phyloP scores from a whole-genome alignment of 768 basidiomycete species.

The Amanita phalloides region DNA sequence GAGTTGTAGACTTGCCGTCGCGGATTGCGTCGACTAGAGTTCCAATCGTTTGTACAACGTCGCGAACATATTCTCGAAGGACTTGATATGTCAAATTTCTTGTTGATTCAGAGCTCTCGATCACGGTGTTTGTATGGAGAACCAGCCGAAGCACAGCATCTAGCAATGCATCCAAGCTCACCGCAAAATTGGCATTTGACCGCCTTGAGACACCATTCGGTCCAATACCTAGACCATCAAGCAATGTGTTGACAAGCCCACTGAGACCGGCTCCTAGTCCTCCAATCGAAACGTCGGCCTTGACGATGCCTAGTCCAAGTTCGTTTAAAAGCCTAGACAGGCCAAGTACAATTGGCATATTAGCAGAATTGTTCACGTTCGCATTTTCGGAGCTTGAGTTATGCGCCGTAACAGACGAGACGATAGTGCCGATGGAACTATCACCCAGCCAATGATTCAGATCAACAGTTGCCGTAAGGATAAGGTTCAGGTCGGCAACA shows the following conservation, averaged over 20 bases:
- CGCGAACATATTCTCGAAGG: conserved; percentile 3
- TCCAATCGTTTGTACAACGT: conserved; percentile 8
- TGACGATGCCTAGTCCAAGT: conserved; percentile 12
- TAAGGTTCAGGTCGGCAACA: conserved; percentile 3
- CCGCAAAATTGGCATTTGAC: neutral
- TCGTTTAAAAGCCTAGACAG: conserved; percentile 13
- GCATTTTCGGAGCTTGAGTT: neutral
- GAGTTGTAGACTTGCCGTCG: conserved; percentile 4
- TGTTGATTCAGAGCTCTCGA: neutral
- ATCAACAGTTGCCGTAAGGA: conserved; percentile 7
- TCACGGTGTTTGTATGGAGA: conserved; percentile 1
- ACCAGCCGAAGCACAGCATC: conserved; percentile 4
- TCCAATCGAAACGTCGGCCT: conserved; percentile 10
- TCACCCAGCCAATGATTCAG: conserved; percentile 8
- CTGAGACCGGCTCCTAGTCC: conserved; percentile 12
- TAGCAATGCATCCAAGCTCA: conserved; percentile 7
- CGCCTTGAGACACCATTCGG: conserved; percentile 8
- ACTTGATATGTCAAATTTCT: neutral
- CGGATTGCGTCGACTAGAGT: conserved; percentile 9
- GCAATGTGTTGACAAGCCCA: conserved; percentile 11
- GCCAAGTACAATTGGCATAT: conserved; percentile 14
- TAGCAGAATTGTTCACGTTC: neutral
- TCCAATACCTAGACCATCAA: conserved; percentile 15
- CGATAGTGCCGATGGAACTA: conserved; percentile 4
- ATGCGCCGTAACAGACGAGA: neutral